phyloP scores from a whole-genome alignment of 208 protist genomes.

The Leishmania mexicana region DNA sequence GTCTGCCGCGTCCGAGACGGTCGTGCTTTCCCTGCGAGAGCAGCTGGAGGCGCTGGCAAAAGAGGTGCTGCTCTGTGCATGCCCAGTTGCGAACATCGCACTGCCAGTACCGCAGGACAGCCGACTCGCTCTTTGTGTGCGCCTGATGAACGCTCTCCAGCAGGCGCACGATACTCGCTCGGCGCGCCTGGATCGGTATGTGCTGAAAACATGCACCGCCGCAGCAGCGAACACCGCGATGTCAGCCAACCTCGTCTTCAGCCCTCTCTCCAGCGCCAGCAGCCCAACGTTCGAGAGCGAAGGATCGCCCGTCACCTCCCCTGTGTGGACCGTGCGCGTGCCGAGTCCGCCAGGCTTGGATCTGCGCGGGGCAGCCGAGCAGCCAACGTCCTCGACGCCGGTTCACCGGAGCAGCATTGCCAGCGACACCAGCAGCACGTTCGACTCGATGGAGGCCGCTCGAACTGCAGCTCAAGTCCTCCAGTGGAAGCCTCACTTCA shows the following conservation, averaged over 20 bases:
- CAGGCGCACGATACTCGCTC: constrained; percentile 5
- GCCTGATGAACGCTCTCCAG: constrained; percentile 16
- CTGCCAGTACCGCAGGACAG: neutral
- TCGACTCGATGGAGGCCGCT: neutral
- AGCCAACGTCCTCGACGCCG: neutral
- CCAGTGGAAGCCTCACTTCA: constrained; percentile 30
- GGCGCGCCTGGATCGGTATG: constrained; percentile 17
- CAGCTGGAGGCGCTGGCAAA: constrained; percentile 9
- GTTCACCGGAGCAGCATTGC: neutral
- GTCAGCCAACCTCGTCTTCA: constrained; percentile 1
- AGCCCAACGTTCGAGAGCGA: constrained; percentile 25
- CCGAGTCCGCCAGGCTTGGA: constrained; percentile 5
- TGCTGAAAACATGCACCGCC: constrained; percentile 9
- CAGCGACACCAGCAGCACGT: constrained; percentile 10
- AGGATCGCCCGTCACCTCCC: constrained; percentile 10
- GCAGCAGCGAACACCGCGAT: constrained; percentile 3
- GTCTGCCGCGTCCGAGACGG: neutral
- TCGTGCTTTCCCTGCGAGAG: neutral
- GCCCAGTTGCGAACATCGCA: neutral
- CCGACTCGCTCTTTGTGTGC: neutral
- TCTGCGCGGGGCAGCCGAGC: neutral
- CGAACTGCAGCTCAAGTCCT: constrained; percentile 23
- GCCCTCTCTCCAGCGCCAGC: constrained; percentile 18
- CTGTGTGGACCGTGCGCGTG: constrained; percentile 24
- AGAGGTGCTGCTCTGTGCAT: constrained; percentile 1